Percentiles rank a stretch among this genome's conserved stretches.
Evolutionary conservation across 208 protist genomes (phyloP).

Genomic region (Trypanosoma rangeli): DNA sequence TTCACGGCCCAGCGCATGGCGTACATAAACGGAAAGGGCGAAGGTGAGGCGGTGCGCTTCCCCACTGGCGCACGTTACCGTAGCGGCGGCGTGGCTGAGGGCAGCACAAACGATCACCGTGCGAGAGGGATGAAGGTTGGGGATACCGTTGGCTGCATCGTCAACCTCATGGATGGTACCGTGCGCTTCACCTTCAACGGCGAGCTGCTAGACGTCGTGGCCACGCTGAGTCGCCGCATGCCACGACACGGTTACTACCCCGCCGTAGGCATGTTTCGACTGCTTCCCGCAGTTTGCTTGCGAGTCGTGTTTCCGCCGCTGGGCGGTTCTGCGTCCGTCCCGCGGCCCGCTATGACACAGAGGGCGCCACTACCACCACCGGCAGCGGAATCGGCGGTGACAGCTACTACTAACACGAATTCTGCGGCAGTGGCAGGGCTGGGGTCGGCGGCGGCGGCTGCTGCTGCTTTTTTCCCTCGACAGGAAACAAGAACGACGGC

Average conservation of each 20-base stretch:
- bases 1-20: slow-evolving; percentile 67
- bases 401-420: background rate
- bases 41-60: slow-evolving; percentile 46
- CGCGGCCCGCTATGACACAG: background rate
- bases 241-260: slow-evolving; percentile 45
- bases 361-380: background rate
- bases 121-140: slow-evolving; percentile 36
- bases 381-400: background rate
- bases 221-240: slow-evolving; percentile 19
- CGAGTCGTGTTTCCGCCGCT: slow-evolving; percentile 51
- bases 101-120: slow-evolving; percentile 12
- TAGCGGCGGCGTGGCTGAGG: background rate
- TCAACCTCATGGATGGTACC: slow-evolving; percentile 58
- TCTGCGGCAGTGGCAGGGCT: background rate
- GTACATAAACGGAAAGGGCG: slow-evolving; percentile 46
- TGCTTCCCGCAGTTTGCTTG: slow-evolving; percentile 28
- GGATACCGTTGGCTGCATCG: slow-evolving; percentile 67
- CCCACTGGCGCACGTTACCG: slow-evolving; percentile 19
- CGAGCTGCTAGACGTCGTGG: slow-evolving; percentile 26
- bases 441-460: background rate
- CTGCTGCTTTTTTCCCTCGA: background rate
- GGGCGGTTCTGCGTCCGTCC: slow-evolving; percentile 11
- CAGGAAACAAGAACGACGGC: slow-evolving; percentile 9
- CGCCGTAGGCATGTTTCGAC: slow-evolving; percentile 60
- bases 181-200: slow-evolving; percentile 75